Evolutionary conservation across 2,329 filamentous ascomycete species (phyloP), one percentile per base, ranked within the genome.

Genomic region (Raffaelea deltoideospora): DNA sequence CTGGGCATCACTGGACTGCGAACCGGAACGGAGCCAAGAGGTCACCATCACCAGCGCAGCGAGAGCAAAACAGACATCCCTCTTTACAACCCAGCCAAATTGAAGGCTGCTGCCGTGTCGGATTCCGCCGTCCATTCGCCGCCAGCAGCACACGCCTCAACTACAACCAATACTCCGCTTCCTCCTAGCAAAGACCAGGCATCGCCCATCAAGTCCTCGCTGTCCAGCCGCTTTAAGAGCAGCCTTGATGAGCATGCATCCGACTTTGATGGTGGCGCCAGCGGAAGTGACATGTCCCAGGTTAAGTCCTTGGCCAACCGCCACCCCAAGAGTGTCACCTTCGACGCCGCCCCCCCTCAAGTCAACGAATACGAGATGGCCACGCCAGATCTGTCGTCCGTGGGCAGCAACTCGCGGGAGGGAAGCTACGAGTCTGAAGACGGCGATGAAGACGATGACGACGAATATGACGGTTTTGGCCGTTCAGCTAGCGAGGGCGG

Each of bases 351-450:
- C 2, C 88, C 88, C 18, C 90, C 90, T 19, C 83, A 93, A 53
- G 72, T 98, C 50, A 94, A 96, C 53, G 90, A 98, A 59, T 98
- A 96, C 55, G 90, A 96, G 59, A 87, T 95, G 81, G 82, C 85
- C 24, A 98, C 90, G 3, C 90, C 90, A 10, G 90, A 95, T 52
- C 73, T 92, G n/a, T 95, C 88, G 2, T 93, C 87, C 0, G 68
- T 92, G 19, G 84, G 83, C 20, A 88, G 83, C 34, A 86, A 80
- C 47, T 96, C 88, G 11, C 79, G 88, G 9, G 85, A 95, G 51
- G 85, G 86, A 30, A 96, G 88, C 60, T 95, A 83, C 54, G 87
- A 95, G 43, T 88, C 84, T 0, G 75, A 82, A 23, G 79, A 84
- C 20, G 78, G 81, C 15, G 73, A 86, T 29, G 73, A 79, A 20